These are phyloP conservation scores for Venustampulla echinocandica DNA, from an alignment of 495 filamentous ascomycete genomes.

Conservation along the genomic window DNA sequence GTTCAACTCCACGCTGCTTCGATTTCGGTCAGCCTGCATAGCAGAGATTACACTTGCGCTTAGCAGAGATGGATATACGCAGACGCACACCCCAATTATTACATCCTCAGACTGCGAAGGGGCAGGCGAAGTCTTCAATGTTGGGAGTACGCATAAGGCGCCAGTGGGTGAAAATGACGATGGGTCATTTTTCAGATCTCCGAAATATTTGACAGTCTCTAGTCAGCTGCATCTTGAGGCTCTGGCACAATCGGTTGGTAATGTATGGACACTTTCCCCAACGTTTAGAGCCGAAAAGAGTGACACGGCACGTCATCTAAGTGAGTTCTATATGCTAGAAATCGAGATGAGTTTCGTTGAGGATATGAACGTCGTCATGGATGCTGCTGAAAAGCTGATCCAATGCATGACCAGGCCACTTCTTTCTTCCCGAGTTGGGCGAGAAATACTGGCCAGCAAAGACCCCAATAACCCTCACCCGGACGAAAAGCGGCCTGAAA, in stretches of 20 bases:
- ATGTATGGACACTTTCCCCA: constrained; percentile 90
- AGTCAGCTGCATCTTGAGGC: constrained; percentile 93
- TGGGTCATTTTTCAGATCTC: constrained; percentile 64
- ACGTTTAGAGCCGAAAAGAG: constrained; percentile 92
- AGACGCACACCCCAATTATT: constrained; percentile 86
- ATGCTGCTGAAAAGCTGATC: constrained; percentile 70
- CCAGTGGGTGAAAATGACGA: constrained; percentile 24
- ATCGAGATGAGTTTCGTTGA: constrained; percentile 76
- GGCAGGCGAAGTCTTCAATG: constrained; percentile 86
- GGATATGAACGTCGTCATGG: constrained; percentile 59
- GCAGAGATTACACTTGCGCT: constrained; percentile 68
- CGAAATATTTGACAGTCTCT: constrained; percentile 95
- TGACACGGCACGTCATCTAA: constrained; percentile 87
- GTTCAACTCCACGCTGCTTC: constrained; percentile 68
- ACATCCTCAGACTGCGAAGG: constrained; percentile 98
- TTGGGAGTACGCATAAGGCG: constrained; percentile 30
- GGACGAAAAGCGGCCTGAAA: constrained; percentile 29
- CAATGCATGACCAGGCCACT: constrained; percentile 48
- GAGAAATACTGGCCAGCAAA: constrained; percentile 52
- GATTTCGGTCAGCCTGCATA: constrained; percentile 74
- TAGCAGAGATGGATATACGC: constrained; percentile 57
- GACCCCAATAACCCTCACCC: constrained; percentile 20
- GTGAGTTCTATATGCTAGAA: constrained; percentile 99
- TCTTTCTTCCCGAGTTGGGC: constrained; percentile 38
- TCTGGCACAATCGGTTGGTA: constrained; percentile 75